Evolutionary conservation across 2,329 filamentous ascomycete species (phyloP), one percentile per base, ranked within the genome.

Genomic region (Nemania sp.): DNA sequence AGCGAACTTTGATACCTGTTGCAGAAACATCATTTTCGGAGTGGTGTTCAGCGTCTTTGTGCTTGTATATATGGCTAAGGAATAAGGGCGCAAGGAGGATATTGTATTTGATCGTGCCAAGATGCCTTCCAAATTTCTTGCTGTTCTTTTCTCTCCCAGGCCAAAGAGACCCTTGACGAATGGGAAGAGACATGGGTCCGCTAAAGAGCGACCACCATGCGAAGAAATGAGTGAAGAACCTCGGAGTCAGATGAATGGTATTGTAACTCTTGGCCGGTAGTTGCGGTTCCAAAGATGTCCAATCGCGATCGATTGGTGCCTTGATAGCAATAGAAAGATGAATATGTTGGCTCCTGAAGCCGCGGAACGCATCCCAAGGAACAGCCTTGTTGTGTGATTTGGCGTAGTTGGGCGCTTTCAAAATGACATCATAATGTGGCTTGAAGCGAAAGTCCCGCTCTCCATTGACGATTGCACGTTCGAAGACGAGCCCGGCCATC

Each of bases 101-200:
- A 64, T 94, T 97, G 78, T 98, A 98, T 80, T 99, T 99, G 80
- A 99, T 93, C 9, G 96, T 99, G n/a, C 92, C 94, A 63, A 99
- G 80, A 76, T 99, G 96, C 51, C 95, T 87, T 13, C 94, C 94
- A 74, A 99, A 99, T 74, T 99, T 99, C 79, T 99, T 99, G 81
- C 92, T 97, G 47, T 92, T 95, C 80, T 97, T 97, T 68, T 97
- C 95, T 21, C 92, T 85, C 0, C 92, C 92, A 5, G 93, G 94
- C 87, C 93, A 99, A 2, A 99, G 82, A 48, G 85, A 84, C 15
- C 95, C 95, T 78, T 99, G 96, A 0, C 95, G 91, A 59, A 99
- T 90, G 11, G 95, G 96, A 29, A 99, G 81, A 11, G 94, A 96
- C 88, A 98, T 92, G 9, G 94, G 90, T 1, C 94, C 93, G 9